A percentile compares a stretch with the other conserved stretches of the same genome.
Evolutionary conservation across 768 basidiomycete species (phyloP).

Genomic region (Coprinopsis marcescibilis): DNA sequence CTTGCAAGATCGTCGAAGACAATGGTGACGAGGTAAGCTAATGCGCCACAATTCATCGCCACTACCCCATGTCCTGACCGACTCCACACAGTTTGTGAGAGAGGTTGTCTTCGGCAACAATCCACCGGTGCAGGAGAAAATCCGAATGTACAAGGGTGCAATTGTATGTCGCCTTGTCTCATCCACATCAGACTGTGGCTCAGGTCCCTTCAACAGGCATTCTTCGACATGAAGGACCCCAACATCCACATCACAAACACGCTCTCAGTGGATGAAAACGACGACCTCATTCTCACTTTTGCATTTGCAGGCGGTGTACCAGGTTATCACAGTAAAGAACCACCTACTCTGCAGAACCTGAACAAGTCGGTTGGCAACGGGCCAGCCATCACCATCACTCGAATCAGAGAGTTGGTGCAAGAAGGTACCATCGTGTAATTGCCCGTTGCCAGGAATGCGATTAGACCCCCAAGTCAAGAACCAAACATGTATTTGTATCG

Average conservation of each 20-base stretch:
- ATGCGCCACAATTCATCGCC: background rate
- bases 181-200: background rate
- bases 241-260: constrained; percentile 10
- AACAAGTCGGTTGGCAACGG: constrained; percentile 8
- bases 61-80: background rate
- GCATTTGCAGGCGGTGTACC: constrained; percentile 15
- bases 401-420: constrained; percentile 12
- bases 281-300: constrained; percentile 14
- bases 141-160: constrained; percentile 2
- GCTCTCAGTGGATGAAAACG: constrained; percentile 14
- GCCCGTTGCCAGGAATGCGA: background rate
- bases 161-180: constrained; percentile 6
- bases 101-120: constrained; percentile 8
- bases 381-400: constrained; percentile 7
- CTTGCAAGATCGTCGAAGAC: constrained; percentile 8
- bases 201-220: no score
- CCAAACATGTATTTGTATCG: background rate
- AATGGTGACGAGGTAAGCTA: constrained; percentile 11
- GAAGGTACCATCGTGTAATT: constrained; percentile 4
- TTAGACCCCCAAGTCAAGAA: background rate
- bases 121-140: constrained; percentile 8
- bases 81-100: constrained; percentile 8
- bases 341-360: constrained; percentile 3
- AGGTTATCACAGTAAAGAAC: background rate
- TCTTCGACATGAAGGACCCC: no score